These are phyloP conservation scores for Quercus aquifolioides DNA, from an alignment of 306 rosid species.

Conservation along the genomic window DNA sequence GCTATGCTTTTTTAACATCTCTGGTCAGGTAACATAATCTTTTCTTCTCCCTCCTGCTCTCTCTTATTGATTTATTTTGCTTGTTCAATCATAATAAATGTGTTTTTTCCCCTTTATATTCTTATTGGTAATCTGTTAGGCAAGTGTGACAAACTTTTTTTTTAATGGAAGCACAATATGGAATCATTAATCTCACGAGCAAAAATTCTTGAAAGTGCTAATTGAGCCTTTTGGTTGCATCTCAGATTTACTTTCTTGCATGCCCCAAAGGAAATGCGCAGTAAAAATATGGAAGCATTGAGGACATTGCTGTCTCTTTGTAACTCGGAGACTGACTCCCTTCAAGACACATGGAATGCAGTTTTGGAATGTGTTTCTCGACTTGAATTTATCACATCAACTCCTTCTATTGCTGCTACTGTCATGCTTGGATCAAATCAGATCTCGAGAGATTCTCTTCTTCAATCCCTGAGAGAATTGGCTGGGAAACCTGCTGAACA, in stretches of 20 bases:
- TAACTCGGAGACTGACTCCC: constrained; percentile 76
- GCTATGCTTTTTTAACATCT: constrained; percentile 98
- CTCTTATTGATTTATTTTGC: neutral
- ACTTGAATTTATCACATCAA: constrained; percentile 79
- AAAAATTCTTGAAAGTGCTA: constrained; percentile 12
- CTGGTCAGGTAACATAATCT: constrained; percentile 65
- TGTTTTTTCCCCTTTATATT: constrained; percentile 1
- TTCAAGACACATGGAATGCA: constrained; percentile 99
- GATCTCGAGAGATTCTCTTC: constrained; percentile 90
- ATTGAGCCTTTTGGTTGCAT: constrained; percentile 34
- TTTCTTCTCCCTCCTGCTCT: neutral
- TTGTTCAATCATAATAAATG: neutral
- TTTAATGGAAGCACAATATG: constrained; percentile 9
- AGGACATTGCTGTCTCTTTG: constrained; percentile 73
- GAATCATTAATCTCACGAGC: constrained; percentile 14
- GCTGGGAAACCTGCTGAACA: constrained; percentile 96
- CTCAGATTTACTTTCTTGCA: constrained; percentile 97
- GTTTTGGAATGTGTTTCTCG: constrained; percentile 97
- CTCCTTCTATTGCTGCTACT: constrained; percentile 81
- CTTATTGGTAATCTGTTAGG: constrained; percentile 8
- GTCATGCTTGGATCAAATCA: constrained; percentile 98
- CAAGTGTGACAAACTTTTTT: neutral
- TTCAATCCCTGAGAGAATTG: constrained; percentile 88
- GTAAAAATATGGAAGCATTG: constrained; percentile 97
- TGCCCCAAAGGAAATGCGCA: constrained; percentile 99